phyloP scores from a whole-genome alignment of 2,329 filamentous ascomycete species.

The Phaeoacremonium minimum region DNA sequence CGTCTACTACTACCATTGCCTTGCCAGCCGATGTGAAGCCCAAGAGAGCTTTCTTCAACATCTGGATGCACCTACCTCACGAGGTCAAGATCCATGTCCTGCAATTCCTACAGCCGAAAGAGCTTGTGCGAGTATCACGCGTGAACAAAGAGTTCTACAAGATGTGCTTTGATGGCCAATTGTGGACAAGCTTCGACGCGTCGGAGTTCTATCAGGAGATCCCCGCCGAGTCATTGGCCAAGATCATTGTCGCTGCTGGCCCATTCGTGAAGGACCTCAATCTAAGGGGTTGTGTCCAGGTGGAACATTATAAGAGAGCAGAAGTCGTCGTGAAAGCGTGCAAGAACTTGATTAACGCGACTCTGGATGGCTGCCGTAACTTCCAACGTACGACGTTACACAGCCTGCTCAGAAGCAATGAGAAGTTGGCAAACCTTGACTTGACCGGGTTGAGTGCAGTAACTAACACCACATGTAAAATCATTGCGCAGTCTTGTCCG shows the following conservation, averaged over 20 bases:
- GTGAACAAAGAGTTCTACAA: constrained; percentile 76
- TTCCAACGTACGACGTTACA: constrained; percentile 75
- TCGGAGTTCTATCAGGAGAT: constrained; percentile 86
- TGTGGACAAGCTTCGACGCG: constrained; percentile 83
- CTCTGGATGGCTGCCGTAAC: constrained; percentile 84
- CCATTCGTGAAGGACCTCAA: constrained; percentile 91
- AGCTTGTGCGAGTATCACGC: constrained; percentile 73
- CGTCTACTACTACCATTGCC: constrained; percentile 38
- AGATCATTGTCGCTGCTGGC: constrained; percentile 79
- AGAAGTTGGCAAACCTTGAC: constrained; percentile 76
- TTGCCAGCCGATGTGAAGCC: constrained; percentile 60
- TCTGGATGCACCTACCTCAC: constrained; percentile 77
- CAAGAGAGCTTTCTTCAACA: constrained; percentile 48
- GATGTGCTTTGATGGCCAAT: constrained; percentile 89
- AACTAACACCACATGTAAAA: constrained; percentile 80
- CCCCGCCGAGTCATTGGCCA: constrained; percentile 75
- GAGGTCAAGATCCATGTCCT: constrained; percentile 80
- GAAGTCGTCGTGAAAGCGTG: constrained; percentile 80
- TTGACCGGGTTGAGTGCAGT: constrained; percentile 76
- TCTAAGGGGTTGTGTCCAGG: constrained; percentile 83
- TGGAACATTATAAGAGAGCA: constrained; percentile 74
- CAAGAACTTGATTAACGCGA: constrained; percentile 81
- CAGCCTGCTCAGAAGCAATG: constrained; percentile 70
- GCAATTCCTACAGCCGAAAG: constrained; percentile 69
- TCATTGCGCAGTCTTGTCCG: constrained; percentile 76